A percentile compares a stretch with the other conserved stretches of the same genome.
Conservation (phyloP, 176 grass and related monocot genomes). For the Aegilops tauschii region DNA sequence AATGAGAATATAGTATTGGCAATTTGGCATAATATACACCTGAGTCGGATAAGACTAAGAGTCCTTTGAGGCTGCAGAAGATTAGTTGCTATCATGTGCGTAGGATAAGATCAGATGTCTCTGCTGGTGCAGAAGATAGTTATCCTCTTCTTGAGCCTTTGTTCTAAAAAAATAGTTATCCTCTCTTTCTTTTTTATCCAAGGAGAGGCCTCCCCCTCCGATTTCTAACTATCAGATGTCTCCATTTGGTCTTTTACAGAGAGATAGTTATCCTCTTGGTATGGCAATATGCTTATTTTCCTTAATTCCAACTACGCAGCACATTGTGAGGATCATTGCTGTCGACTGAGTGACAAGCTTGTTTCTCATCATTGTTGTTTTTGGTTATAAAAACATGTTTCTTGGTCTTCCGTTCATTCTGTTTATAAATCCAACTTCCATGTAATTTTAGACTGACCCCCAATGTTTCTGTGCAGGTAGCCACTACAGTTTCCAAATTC, state of each 20-base stretch:
- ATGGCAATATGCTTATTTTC: neutral
- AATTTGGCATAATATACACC: constrained; percentile 24
- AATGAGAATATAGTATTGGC: neutral
- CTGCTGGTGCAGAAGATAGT: constrained; percentile 9
- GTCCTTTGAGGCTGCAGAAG: constrained; percentile 8
- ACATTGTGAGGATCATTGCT: neutral
- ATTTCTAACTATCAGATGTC: too few relatives aligned
- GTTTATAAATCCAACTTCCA: neutral
- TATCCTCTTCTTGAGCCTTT: neutral
- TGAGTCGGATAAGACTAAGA: constrained; percentile 27
- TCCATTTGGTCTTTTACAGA: too few relatives aligned
- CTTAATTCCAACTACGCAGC: neutral
- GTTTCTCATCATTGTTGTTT: neutral
- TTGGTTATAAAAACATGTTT: neutral
- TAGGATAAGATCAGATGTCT: constrained; percentile 28
- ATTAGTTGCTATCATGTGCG: constrained; percentile 1
- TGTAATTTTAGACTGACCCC: neutral
- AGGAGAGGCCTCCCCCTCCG: too few relatives aligned
- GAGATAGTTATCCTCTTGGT: neutral
- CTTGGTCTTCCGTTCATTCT: neutral
- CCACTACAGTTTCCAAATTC: neutral
- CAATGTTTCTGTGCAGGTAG: constrained; percentile 10
- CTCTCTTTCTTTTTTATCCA: too few relatives aligned
- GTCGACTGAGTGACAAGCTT: neutral
- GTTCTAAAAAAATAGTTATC: too few relatives aligned